Evolutionary conservation across 345 rosid species (phyloP), one percentile per base, ranked within the genome.

Genomic region (Salix udensis): DNA sequence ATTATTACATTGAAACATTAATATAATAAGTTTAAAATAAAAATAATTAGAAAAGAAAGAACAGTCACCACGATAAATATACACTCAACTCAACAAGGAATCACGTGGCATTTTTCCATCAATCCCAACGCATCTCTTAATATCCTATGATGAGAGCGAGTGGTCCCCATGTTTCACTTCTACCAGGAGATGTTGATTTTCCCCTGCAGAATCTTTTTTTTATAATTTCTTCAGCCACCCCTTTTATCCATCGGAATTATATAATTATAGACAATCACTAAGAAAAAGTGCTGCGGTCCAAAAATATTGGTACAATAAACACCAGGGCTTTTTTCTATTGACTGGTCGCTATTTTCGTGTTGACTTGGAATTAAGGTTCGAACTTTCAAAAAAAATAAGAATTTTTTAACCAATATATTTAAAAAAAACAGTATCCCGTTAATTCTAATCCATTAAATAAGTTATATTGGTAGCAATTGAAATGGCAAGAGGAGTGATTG

Each of bases 221-320:
- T 65, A 53, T 21, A 1, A 36, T 69, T 68, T 74, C 44, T 28
- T 73, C 42, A 16, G 62, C 80, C 55, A 58, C 50, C 65, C 75
- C 19, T 53, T 50, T 34, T 39, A 68, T 39, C 31, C 10, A 18
- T 6, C 0, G 2, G 28, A 40, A 68, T 19, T 67, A 2, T 36
- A 67, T 9, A 36, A 67, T 19, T 9, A 19, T 36, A 55, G 5
- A 3, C 9, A 10, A 55, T n/a, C 23, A n/a, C 14, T n/a, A 8
- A 4, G 28, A 23, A 40, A 40, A 5, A 1, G 24, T 10, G 64
- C 4, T 40, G 6, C 28, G 64, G 64, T 23, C 64, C 64, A 58
- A 23, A 21, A 3, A 10, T 58, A 23, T 23, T 0, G 6, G 3
- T 58, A n/a, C 13, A 58, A 23, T 3, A n/a, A 37, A 21, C 40